Evolutionary conservation across 495 filamentous ascomycete species (phyloP), one percentile per base, ranked within the genome.

Genomic region (Cercophora scortea): DNA sequence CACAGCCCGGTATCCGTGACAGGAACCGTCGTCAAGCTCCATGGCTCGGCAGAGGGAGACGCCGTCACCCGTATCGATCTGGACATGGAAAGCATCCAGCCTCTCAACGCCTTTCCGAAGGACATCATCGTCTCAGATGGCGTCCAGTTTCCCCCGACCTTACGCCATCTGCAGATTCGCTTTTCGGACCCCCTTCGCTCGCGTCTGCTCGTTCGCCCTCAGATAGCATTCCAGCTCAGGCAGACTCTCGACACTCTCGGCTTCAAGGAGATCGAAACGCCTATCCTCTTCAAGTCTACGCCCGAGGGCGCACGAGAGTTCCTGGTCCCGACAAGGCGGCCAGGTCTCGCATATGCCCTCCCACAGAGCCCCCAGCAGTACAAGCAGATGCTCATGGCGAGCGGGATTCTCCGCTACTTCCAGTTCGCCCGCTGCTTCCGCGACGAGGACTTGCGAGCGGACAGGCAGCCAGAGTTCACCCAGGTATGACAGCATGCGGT

Each of bases 281-380:
- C 93, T 3, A 65, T 96, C 12, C 74, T 98, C 13, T 98, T 98
- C 79, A 97, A 96, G 73, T 96, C 92, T 4, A 97, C 94, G 0
- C 92, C 93, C 0, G 93, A 98, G 70, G 93, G 93, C 8, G 94
- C 93, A 1, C 74, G 92, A 32, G 93, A 98, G 67, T 98, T 97
- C 56, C 61, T 98, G n/a, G 90, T 98, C 4, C 93, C 93, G 0
- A 94, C 92, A 0, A 74, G 93, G 17, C 77, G 74, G 16, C 50
- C 55, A 0, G 90, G 89, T 0, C 64, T 84, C 25, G 88, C 87
- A 17, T 98, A 97, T 70, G 93, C 94, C 10, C 69, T 98, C 19
- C 90, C 93, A 0, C 93, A 98, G 61, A 96, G 91, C 53, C 93
- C 93, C 8, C 93, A 98, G 69, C 93, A 98, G 65, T 97, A 96